A percentile compares a stretch with the other conserved stretches of the same genome.
phyloP scores from a whole-genome alignment of 257 asterid genomes.

The Jacaranda copaia region DNA sequence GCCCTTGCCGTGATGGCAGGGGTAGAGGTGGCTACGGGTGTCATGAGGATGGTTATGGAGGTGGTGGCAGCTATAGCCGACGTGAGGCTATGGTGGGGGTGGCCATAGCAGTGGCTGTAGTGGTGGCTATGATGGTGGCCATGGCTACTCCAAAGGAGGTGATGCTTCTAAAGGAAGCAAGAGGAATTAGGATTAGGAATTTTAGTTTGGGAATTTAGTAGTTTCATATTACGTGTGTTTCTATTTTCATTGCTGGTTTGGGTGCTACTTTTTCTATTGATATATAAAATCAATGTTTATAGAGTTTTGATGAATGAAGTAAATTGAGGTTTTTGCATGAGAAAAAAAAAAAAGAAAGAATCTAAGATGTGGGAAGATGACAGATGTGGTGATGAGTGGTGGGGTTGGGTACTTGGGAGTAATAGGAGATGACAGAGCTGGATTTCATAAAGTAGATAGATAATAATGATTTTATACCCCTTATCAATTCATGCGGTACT shows the following conservation, averaged over 20 bases:
- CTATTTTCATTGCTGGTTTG: neutral
- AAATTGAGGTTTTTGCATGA: too few relatives aligned
- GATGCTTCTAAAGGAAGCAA: slow-evolving; percentile 56
- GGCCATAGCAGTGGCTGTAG: slow-evolving; percentile 37
- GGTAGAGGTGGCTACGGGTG: slow-evolving; percentile 48
- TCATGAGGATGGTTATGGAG: slow-evolving; percentile 36
- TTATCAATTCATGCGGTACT: too few relatives aligned
- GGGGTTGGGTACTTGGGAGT: too few relatives aligned
- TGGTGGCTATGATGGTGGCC: slow-evolving; percentile 45
- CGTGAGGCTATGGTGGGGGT: too few relatives aligned
- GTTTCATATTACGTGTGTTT: neutral
- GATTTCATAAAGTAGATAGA: too few relatives aligned
- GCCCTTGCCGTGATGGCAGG: slow-evolving; percentile 48
- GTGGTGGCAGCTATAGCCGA: slow-evolving; percentile 44
- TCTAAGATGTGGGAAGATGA: too few relatives aligned
- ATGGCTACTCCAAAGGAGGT: slow-evolving; percentile 40
- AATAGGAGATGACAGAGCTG: too few relatives aligned
- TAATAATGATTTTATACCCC: too few relatives aligned
- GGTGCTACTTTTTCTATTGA: neutral
- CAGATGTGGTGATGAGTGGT: too few relatives aligned
- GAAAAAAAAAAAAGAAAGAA: too few relatives aligned
- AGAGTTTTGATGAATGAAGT: slow-evolving; percentile 35
- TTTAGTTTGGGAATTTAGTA: neutral
- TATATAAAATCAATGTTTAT: slow-evolving; percentile 34
- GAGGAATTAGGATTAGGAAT: slow-evolving; percentile 51